These are phyloP conservation scores for Fusarium sp. DNA, from an alignment of 2,329 filamentous ascomycete genomes.

Conservation along the genomic window DNA sequence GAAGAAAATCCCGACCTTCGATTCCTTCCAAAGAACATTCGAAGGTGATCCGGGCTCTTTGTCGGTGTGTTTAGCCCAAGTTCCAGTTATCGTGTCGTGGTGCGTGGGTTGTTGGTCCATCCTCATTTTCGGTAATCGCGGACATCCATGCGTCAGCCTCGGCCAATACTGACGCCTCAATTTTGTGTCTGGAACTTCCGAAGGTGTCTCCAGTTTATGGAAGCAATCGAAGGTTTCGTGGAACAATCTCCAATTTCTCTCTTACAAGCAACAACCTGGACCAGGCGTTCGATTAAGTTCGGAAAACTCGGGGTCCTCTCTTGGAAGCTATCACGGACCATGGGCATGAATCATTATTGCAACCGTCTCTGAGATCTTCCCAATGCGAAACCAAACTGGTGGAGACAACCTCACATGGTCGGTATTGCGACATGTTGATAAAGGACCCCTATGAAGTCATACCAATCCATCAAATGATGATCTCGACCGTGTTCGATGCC, in stretches of 20 bases:
- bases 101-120: slow-evolving; percentile 15
- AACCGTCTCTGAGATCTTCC: neutral
- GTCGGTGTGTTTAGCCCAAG: slow-evolving; percentile 20
- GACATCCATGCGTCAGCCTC: slow-evolving; percentile 17
- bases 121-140: slow-evolving; percentile 32
- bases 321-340: slow-evolving; percentile 12
- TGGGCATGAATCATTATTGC: slow-evolving; percentile 9
- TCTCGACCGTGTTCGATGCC: slow-evolving; percentile 22
- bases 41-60: slow-evolving; percentile 14
- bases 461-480: slow-evolving; percentile 15
- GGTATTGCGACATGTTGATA: slow-evolving; percentile 19
- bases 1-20: slow-evolving; percentile 25
- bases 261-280: neutral
- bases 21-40: slow-evolving; percentile 31
- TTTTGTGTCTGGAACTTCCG: neutral
- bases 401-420: slow-evolving; percentile 2
- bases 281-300: slow-evolving; percentile 7
- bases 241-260: slow-evolving; percentile 11
- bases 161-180: slow-evolving; percentile 32
- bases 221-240: slow-evolving; percentile 1
- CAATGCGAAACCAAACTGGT: slow-evolving; percentile 4
- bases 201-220: neutral
- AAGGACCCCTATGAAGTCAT: slow-evolving; percentile 50
- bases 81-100: neutral
- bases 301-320: slow-evolving; percentile 15